Evolutionary conservation across 768 basidiomycete genomes (phyloP), one percentile per base, ranked within the genome.

Genomic region (Collybiopsis luxurians): DNA sequence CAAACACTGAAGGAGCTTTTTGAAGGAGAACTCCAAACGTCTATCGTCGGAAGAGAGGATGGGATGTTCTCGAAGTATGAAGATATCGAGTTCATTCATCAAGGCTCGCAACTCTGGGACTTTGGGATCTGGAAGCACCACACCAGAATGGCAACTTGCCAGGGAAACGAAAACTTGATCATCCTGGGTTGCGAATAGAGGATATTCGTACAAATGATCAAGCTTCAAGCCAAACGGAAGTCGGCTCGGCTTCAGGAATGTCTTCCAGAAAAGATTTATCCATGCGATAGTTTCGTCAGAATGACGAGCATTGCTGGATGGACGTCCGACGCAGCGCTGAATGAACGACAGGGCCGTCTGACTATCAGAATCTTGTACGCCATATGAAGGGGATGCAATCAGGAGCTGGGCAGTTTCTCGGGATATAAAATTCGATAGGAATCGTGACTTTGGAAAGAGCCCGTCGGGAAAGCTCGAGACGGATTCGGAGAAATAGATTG

Each of bases 251-350:
- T 43, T 24, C 42, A 9, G 26, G n/a, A 56, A 62, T 3, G 2
- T 23, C 23, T 58, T 45, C 63, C 63, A 64, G 44, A 64, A 64
- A 9, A 36, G 30, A 15, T 12, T 9, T 9, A 64, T 62, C 63
- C 61, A 62, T 36, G 21, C 30, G 39, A 39, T 19, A n/a, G 27
- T 27, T 43, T 58, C 50, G 4, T 6, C 4, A 21, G 58, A 27
- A 58, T 61, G 61, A 24, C 13, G 6, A 15, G 45, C 56, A 51
- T 34, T 53, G 39, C 2, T 57, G 6, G 13, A 28, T 9, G 12
- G 60, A 31, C 2, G 26, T 9, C 53, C 53, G 39, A 62, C 21
- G 3, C 13, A 12, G 23, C 52, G 13, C 10, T 52, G 13, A 1
- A 64, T 11, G 21, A 64, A 57, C 2, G 40, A 24, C 6, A 64